phyloP scores from a whole-genome alignment of 495 filamentous ascomycete genomes.

The Penicillium egyptiacum region DNA sequence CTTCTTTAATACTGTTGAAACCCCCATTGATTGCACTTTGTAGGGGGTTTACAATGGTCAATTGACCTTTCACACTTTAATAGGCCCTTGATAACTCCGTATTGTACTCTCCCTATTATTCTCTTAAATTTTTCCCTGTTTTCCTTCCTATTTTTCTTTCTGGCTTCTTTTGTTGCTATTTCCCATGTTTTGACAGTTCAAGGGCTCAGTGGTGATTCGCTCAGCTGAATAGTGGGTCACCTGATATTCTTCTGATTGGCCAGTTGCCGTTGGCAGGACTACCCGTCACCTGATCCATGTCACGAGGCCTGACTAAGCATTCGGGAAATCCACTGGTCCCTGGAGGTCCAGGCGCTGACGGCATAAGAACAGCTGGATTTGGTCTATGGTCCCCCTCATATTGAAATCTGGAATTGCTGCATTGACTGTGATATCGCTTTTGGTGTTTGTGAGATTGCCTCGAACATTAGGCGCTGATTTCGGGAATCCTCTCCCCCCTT shows the following conservation, averaged over 20 bases:
- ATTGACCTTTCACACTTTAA: not conserved
- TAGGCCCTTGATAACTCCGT: not conserved
- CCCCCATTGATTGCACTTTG: not conserved
- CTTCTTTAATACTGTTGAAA: not conserved
- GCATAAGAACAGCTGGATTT: constrained; percentile 5
- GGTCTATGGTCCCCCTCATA: not conserved
- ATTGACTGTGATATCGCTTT: not conserved
- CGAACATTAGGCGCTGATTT: not conserved
- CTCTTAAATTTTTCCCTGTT: not conserved
- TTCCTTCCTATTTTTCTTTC: not conserved
- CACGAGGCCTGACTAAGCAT: constrained; percentile 14
- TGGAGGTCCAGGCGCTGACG: constrained; percentile 8
- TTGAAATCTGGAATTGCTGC: not conserved
- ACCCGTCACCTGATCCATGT: constrained; percentile 20
- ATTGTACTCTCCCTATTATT: not conserved
- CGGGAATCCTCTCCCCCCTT: not conserved
- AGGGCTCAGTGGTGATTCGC: constrained; percentile 18
- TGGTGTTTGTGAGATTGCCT: not conserved
- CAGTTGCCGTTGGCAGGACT: constrained; percentile 26
- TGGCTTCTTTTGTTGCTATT: constrained; percentile 4
- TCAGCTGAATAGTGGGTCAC: constrained; percentile 9
- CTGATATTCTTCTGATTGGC: constrained; percentile 14
- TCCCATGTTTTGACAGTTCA: constrained; percentile 13
- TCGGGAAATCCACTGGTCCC: constrained; percentile 4
- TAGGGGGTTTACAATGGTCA: not conserved